Conservation (phyloP, 331 rosid genomes). For the Acacia pycnantha region DNA sequence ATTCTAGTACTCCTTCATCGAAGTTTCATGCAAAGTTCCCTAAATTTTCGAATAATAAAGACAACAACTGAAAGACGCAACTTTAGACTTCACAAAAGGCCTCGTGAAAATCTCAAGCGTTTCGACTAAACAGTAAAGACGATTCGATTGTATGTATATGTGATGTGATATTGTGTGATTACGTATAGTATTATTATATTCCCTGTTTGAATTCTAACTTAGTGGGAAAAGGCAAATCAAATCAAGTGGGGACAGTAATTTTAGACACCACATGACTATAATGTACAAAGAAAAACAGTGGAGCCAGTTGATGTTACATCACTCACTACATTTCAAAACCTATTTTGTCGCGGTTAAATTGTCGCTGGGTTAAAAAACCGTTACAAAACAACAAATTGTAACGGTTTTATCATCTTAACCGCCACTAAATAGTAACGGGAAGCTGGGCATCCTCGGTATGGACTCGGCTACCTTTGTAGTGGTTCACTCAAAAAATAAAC, state of each 20-base stretch:
- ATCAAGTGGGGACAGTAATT: background rate
- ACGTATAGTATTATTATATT: background rate
- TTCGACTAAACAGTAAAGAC: background rate
- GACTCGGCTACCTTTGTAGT: too few relatives aligned
- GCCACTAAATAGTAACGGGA: too few relatives aligned
- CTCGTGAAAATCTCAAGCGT: background rate
- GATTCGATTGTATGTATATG: background rate
- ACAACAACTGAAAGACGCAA: slow-evolving; percentile 2
- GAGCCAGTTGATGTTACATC: slow-evolving; percentile 35
- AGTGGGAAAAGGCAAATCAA: background rate
- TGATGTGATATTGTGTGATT: background rate
- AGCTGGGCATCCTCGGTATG: too few relatives aligned
- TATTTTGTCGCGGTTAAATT: too few relatives aligned
- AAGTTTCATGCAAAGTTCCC: slow-evolving; percentile 28
- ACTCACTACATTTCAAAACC: too few relatives aligned
- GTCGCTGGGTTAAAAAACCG: too few relatives aligned
- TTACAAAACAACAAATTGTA: too few relatives aligned
- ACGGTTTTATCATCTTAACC: too few relatives aligned
- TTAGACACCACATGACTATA: background rate
- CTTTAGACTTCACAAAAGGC: slow-evolving; percentile 29
- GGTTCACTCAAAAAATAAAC: too few relatives aligned
- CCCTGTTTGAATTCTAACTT: background rate
- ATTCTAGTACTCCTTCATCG: background rate
- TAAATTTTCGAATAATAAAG: slow-evolving; percentile 15
- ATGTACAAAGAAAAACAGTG: background rate